Evolutionary conservation across 2,329 filamentous ascomycete species (phyloP).

Genomic region (Venturia pyrina): DNA sequence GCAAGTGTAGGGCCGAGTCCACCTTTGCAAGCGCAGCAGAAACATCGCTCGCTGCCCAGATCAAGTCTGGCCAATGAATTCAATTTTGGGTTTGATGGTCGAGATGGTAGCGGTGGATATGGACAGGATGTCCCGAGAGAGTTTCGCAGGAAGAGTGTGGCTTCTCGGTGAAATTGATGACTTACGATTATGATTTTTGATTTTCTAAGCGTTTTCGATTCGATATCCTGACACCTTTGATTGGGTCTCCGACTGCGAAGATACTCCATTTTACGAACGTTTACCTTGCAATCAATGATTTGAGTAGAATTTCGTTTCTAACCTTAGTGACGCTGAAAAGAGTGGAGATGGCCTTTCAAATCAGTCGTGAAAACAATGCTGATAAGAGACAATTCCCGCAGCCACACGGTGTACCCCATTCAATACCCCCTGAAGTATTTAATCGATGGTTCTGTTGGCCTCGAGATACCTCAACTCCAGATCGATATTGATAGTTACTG

Average conservation of each 20-base stretch:
- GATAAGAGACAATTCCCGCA: too few species aligned
- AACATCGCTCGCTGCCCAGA: neutral
- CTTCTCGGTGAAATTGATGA: neutral
- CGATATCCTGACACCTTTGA: neutral
- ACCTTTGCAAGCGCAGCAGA: neutral
- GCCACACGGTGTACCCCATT: too few species aligned
- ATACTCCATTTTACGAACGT: neutral
- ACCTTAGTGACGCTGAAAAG: too few species aligned
- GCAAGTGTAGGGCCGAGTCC: neutral
- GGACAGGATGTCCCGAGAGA: neutral
- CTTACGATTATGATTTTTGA: neutral
- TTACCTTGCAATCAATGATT: neutral
- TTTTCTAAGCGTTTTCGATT: neutral
- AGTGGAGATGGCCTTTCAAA: too few species aligned
- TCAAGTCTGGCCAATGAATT: neutral
- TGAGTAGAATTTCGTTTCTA: too few species aligned
- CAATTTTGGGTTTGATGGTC: neutral
- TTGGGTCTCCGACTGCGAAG: neutral
- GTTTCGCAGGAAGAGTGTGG: neutral
- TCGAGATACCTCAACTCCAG: too few species aligned
- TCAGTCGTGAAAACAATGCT: too few species aligned
- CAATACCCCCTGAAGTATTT: too few species aligned
- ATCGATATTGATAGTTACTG: too few species aligned
- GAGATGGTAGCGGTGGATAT: neutral
- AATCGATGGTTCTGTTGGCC: too few species aligned